Evolutionary conservation across 257 asterid genomes (phyloP), one percentile per base, ranked within the genome.

Genomic region (Verbascum thapsus): DNA sequence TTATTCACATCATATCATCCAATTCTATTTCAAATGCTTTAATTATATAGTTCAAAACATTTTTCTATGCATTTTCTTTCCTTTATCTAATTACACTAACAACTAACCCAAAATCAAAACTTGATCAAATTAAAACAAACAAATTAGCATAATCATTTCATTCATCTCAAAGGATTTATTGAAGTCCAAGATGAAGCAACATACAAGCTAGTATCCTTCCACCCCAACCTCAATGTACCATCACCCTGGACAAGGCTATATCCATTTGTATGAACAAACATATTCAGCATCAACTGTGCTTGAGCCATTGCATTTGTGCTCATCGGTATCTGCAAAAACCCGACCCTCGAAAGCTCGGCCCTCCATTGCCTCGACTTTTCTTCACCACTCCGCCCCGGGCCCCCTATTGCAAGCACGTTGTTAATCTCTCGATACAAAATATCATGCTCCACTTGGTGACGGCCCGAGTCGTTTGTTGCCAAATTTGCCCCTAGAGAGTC

Each of bases 111-210:
- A 5, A 26, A 26, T 1, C 2, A 26, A 5, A 26, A 26, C 32
- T 2, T 1, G 5, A 26, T 26, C 2, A 26, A 26, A 26, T 2
- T 26, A 26, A n/a, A 26, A 1, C 5, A 26, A 26, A 26, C 32
- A n/a, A n/a, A n/a, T n/a, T 26, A n/a, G n/a, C n/a, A n/a, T n/a
- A 26, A 1, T n/a, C 32, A 26, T 26, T 26, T 26, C 5, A 26
- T 26, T 26, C 32, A 26, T 26, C 32, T 72, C 8, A 75, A 62
- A 13, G 53, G 39, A 61, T 61, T 34, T 10, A 26, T 16, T 35
- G 84, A 80, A 76, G 97, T 83, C 97, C 97, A 90, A 49, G 92
- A 85, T 51, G 95, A 87, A 20, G 90, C 97, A 55, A 88, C 80
- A 55, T 80, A 87, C 82, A 90, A 77, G 53, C 88, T 72, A 23